phyloP scores from a whole-genome alignment of 176 grass and related monocot genomes.

The Cenchrus americanus region DNA sequence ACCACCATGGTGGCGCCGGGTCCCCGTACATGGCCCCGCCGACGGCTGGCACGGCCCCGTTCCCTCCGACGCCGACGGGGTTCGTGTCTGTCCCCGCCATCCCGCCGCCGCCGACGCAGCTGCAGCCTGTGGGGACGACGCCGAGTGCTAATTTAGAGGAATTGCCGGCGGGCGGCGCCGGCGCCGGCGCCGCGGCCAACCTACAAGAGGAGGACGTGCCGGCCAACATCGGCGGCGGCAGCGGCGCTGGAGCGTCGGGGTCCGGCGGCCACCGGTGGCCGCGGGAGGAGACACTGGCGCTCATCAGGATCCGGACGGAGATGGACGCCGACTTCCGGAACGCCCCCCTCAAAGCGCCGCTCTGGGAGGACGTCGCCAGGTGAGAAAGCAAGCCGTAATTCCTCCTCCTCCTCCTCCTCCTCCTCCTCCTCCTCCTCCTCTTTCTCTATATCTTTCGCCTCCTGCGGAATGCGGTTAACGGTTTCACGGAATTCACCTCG shows the following conservation, averaged over 20 bases:
- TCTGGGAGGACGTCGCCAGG: slow-evolving; percentile 95
- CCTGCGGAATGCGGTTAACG: slow-evolving; percentile 39
- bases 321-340: slow-evolving; percentile 93
- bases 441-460: background rate
- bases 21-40: slow-evolving; percentile 42
- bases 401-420: no score
- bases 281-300: slow-evolving; percentile 83
- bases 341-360: slow-evolving; percentile 82
- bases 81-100: slow-evolving; percentile 20
- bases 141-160: slow-evolving; percentile 31
- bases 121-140: background rate
- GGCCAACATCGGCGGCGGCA: slow-evolving; percentile 10
- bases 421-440: no score
- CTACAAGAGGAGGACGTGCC: slow-evolving; percentile 48
- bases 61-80: slow-evolving; percentile 26
- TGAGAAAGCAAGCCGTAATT: slow-evolving; percentile 25
- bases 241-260: slow-evolving; percentile 41
- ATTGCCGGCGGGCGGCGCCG: slow-evolving; percentile 25
- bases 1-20: slow-evolving; percentile 46
- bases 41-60: background rate
- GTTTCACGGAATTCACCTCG: slow-evolving; percentile 48
- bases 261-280: slow-evolving; percentile 69
- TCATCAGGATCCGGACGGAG: slow-evolving; percentile 96
- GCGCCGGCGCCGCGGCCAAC: background rate
- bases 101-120: slow-evolving; percentile 1